phyloP scores from a whole-genome alignment of 2,329 filamentous ascomycete genomes.

The Nemania diffusa region DNA sequence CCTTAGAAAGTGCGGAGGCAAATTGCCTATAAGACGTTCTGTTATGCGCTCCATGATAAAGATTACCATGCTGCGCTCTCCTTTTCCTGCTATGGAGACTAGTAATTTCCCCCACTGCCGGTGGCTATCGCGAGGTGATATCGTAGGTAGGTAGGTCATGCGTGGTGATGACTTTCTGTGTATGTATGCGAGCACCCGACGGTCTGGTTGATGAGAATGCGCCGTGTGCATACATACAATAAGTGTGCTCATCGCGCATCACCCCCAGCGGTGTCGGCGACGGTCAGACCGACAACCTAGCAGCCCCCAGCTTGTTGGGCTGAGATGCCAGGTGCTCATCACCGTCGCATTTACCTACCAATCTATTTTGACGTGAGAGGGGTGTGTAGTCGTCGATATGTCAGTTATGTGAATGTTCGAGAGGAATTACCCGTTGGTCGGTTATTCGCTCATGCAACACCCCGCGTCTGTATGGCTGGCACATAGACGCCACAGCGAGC shows the following conservation, averaged over 20 bases:
- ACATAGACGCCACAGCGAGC: background rate
- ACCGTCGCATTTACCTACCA: conserved; percentile 18
- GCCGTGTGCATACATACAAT: background rate
- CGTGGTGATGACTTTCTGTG: conserved; percentile 15
- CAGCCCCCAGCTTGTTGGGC: conserved; percentile 14
- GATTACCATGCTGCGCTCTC: conserved; percentile 7
- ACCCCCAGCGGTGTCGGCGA: conserved; percentile 17
- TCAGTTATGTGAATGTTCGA: background rate
- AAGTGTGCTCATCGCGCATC: background rate
- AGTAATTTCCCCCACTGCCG: conserved; percentile 17
- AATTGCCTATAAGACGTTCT: conserved; percentile 13
- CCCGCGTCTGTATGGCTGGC: conserved; percentile 15
- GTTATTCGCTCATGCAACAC: conserved; percentile 8
- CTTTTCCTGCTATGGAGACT: conserved; percentile 19
- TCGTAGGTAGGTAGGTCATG: no score
- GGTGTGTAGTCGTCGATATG: background rate
- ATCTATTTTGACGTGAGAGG: background rate
- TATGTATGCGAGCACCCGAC: conserved; percentile 4
- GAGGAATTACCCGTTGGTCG: background rate
- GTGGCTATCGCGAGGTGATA: conserved; percentile 17
- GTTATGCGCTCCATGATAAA: conserved; percentile 2
- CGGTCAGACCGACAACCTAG: conserved; percentile 6
- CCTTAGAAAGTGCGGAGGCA: background rate
- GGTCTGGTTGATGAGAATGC: conserved; percentile 9
- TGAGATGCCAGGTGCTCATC: background rate